Base-by-base conservation (phyloP, 2,329 filamentous ascomycete species). In the Aspergillus hortae region DNA sequence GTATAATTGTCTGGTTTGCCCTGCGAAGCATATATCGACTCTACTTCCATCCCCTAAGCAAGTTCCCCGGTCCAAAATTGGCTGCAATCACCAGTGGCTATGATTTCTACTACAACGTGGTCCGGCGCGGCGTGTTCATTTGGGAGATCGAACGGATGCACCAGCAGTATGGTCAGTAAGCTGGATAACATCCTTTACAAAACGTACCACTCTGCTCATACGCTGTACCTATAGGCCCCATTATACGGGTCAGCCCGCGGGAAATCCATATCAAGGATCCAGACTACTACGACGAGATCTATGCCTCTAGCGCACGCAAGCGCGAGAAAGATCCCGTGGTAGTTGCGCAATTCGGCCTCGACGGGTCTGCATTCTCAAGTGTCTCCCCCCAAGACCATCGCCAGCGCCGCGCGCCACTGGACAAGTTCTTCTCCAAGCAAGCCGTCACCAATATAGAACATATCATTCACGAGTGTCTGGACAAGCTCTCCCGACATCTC, bases 261-360 rank as follows among this genome's bases (percentile, higher is more conserved):
- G 67, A 70, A 49, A 52, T 72, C 10, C 67, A 70, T 43, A 62
- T 71, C 53, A 59, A 60, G n/a, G 69, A 72, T 46, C 49, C 67
- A 4, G 56, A 64, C 2, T 72, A 59, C 54, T 70, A 67, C 42
- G 59, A 69, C 11, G 62, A 64, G 14, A 59, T 72, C 12, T 73
- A 72, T 46, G 59, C 63, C 2, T 52, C 59, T 0, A 51, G 54
- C n/a, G 44, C 61, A 6, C 59, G 60, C 17, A 56, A 53, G 42
- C 62, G 65, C 6, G 61, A 69, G 27, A 69, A 69, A 53, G 63
- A 63, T 32, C 44, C 45, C 5, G 44, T 57, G 9, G 48, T 46
- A 9, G 53, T 61, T 4, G 49, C 48, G 12, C 56, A 51, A 27
- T 62, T 57, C 10, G 59, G 45, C 6, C 21, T 60, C 3, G 40